A percentile compares a stretch with the other conserved stretches of the same genome.
Evolutionary conservation across 2,329 filamentous ascomycete species (phyloP).

Genomic region (Endoconidiophora laricicola): DNA sequence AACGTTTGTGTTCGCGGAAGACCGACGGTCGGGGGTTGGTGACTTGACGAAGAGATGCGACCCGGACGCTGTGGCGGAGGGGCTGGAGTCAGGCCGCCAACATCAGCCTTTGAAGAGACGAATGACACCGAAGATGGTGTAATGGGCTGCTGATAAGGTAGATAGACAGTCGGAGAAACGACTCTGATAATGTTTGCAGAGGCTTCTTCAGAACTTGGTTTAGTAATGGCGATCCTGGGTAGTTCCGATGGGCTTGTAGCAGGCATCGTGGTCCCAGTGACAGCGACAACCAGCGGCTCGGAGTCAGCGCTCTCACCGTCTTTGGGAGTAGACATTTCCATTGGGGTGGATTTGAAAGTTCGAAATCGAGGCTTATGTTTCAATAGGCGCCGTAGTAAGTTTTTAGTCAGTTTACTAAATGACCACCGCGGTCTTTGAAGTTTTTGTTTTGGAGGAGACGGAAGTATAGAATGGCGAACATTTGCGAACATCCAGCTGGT

Average conservation of each 20-base stretch:
- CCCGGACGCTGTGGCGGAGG: neutral
- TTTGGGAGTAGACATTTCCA: neutral
- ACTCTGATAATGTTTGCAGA: neutral
- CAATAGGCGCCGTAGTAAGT: neutral
- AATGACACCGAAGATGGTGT: constrained; percentile 1
- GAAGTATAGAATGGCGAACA: neutral
- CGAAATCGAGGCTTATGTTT: neutral
- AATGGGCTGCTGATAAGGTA: neutral
- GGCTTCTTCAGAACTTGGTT: neutral
- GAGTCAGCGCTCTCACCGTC: neutral
- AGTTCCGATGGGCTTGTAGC: neutral
- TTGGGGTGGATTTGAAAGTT: neutral
- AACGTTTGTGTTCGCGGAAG: constrained; percentile 65
- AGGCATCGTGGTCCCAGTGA: neutral
- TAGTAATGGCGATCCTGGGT: constrained; percentile 1
- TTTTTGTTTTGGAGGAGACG: neutral
- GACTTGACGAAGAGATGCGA: neutral
- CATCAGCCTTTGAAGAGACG: neutral
- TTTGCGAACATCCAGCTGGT: constrained; percentile 5
- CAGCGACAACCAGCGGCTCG: neutral
- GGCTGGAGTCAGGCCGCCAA: neutral
- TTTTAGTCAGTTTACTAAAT: constrained; percentile 1
- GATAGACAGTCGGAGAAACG: neutral
- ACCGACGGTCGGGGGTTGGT: constrained; percentile 22
- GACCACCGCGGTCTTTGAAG: constrained; percentile 1